Evolutionary conservation across 2,329 filamentous ascomycete genomes (phyloP).

Genomic region (Fusarium sp.): DNA sequence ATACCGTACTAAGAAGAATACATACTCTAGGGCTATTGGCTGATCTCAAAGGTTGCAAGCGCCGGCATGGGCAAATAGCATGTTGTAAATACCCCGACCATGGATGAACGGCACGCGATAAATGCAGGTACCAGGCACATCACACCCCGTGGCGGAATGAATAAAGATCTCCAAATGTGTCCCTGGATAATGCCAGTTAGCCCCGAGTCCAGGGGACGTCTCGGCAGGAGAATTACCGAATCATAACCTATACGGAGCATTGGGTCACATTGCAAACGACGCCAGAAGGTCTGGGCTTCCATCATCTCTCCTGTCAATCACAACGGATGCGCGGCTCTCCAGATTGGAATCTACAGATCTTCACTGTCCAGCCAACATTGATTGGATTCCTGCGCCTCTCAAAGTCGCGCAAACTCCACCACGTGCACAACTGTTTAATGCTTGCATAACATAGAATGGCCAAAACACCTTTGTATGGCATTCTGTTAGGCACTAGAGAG

Average conservation of each 20-base stretch:
- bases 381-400: slow-evolving; percentile 36
- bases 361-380: slow-evolving; percentile 22
- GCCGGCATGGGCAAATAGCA: slow-evolving; percentile 23
- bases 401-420: slow-evolving; percentile 29
- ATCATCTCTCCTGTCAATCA: slow-evolving; percentile 38
- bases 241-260: neutral
- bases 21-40: slow-evolving; percentile 11
- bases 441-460: slow-evolving; percentile 27
- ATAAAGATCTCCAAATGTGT: slow-evolving; percentile 34
- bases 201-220: neutral
- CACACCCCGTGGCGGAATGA: slow-evolving; percentile 8
- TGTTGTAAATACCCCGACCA: slow-evolving; percentile 35
- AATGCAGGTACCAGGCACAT: slow-evolving; percentile 41
- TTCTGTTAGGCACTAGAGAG: slow-evolving; percentile 7
- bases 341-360: slow-evolving; percentile 40
- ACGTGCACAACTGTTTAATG: slow-evolving; percentile 5
- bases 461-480: slow-evolving; percentile 27
- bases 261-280: slow-evolving; percentile 20
- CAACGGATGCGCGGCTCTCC: slow-evolving; percentile 10
- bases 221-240: slow-evolving; percentile 16
- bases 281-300: slow-evolving; percentile 36
- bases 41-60: slow-evolving; percentile 19
- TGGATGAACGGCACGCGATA: slow-evolving; percentile 18
- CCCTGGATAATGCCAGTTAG: slow-evolving; percentile 2
- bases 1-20: slow-evolving; percentile 20